phyloP scores from a whole-genome alignment of 2,329 filamentous ascomycete genomes.

The Xylaria sp. region DNA sequence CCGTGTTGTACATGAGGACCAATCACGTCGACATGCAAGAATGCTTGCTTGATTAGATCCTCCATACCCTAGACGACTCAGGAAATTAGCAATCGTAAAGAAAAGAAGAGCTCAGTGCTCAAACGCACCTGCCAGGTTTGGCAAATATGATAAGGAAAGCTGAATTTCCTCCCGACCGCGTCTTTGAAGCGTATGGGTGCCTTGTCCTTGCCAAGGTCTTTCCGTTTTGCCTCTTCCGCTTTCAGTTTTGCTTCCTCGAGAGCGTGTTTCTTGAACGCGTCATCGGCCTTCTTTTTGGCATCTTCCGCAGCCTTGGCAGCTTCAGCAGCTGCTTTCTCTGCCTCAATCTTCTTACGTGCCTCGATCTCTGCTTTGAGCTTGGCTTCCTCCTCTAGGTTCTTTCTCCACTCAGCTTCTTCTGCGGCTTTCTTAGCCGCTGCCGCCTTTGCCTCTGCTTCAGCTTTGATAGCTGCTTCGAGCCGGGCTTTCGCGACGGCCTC shows the following conservation, averaged over 20 bases:
- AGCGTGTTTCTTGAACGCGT: conserved; percentile 63
- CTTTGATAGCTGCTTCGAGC: conserved; percentile 56
- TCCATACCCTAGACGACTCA: conserved; percentile 77
- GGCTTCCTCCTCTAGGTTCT: conserved; percentile 47
- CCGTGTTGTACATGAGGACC: conserved; percentile 81
- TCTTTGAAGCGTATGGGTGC: conserved; percentile 90
- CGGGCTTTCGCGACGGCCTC: conserved; percentile 59
- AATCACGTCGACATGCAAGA: conserved; percentile 80
- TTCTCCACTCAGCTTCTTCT: conserved; percentile 46
- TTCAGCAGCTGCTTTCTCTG: conserved; percentile 52
- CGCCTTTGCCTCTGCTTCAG: conserved; percentile 42
- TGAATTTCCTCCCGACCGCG: conserved; percentile 90
- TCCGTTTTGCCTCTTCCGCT: conserved; percentile 57
- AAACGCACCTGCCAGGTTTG: conserved; percentile 82
- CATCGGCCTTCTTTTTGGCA: conserved; percentile 66
- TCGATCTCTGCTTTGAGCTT: conserved; percentile 57
- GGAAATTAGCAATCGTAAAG: conserved; percentile 11
- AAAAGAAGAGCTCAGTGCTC: background rate
- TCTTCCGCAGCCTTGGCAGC: conserved; percentile 60
- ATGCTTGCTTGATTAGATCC: conserved; percentile 85
- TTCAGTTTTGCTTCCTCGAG: conserved; percentile 60
- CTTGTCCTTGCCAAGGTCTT: conserved; percentile 69
- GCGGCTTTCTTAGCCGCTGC: conserved; percentile 45
- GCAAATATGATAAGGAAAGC: conserved; percentile 88
- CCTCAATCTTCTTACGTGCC: conserved; percentile 54